These are phyloP conservation scores for Rhizoclosmatium globosum DNA, from an alignment of 192 early-diverging fungal species.

Conservation along the genomic window DNA sequence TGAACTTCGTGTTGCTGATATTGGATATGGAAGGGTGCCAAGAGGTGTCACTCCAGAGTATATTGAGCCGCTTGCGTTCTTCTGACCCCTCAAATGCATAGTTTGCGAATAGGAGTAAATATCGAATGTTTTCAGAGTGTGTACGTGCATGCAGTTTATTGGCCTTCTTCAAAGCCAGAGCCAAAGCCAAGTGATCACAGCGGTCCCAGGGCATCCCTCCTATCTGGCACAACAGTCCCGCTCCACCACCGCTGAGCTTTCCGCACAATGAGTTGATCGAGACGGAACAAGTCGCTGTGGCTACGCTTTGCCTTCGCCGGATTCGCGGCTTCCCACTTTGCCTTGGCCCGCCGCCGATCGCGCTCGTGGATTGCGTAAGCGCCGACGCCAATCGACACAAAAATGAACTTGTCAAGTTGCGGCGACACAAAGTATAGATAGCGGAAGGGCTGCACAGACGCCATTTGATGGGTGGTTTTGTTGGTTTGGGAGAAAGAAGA, in stretches of 20 bases:
- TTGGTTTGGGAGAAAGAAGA: neutral
- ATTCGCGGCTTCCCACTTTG: neutral
- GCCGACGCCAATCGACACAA: conserved; percentile 47
- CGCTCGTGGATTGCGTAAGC: conserved; percentile 50
- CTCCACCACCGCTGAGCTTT: conserved; percentile 18
- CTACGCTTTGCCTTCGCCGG: neutral
- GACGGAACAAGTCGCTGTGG: neutral
- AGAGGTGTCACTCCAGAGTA: neutral
- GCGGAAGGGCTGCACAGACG: conserved; percentile 29
- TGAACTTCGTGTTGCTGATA: conserved; percentile 26
- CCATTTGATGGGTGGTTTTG: neutral
- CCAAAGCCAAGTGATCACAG: neutral
- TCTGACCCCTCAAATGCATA: too few relatives aligned
- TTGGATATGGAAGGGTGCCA: conserved; percentile 18
- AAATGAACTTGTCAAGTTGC: conserved; percentile 47
- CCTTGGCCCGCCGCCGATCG: neutral
- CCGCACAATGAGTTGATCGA: conserved; percentile 4
- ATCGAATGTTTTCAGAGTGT: too few relatives aligned
- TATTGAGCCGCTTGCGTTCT: neutral
- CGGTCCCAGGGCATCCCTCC: neutral
- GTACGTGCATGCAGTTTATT: too few relatives aligned
- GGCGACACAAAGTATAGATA: conserved; percentile 47
- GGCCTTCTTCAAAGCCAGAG: neutral
- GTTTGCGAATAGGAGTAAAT: too few relatives aligned
- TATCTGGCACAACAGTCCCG: neutral